These are phyloP conservation scores for Cunninghamia lanceolata DNA, from an alignment of 75 land plant genomes.

Conservation along the genomic window DNA sequence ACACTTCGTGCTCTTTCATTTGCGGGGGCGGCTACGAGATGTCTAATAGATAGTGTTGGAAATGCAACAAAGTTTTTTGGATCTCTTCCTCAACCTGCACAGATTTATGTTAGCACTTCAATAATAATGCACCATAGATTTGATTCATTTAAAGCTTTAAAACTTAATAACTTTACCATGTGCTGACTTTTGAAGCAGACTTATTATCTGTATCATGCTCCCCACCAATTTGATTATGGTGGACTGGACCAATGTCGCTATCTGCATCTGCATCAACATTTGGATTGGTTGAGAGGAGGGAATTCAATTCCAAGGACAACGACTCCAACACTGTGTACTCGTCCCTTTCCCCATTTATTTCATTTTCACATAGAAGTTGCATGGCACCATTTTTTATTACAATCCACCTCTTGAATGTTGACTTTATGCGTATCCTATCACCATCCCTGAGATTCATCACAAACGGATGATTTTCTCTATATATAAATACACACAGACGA, in stretches of 20 bases:
- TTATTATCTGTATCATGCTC: neutral
- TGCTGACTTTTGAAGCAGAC: neutral
- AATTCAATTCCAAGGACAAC: neutral
- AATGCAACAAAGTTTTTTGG: neutral
- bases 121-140: neutral
- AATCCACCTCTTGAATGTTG: neutral
- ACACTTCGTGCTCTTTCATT: no score
- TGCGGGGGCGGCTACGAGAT: no score
- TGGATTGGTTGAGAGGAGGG: neutral
- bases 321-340: neutral
- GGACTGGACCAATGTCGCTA: neutral
- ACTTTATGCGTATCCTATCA: neutral
- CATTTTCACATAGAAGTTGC: neutral
- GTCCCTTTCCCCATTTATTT: neutral
- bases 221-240: neutral
- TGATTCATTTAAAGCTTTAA: neutral
- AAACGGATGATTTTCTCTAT: neutral
- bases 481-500: neutral
- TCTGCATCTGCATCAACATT: neutral
- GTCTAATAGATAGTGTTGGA: neutral
- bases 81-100: neutral
- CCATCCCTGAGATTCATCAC: neutral
- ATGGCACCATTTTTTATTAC: neutral
- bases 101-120: neutral
- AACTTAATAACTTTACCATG: constrained; percentile 1